A percentile compares a stretch with the other conserved stretches of the same genome.
Conservation (phyloP, 164 flowering plant genomes). For the Brasenia schreberi region DNA sequence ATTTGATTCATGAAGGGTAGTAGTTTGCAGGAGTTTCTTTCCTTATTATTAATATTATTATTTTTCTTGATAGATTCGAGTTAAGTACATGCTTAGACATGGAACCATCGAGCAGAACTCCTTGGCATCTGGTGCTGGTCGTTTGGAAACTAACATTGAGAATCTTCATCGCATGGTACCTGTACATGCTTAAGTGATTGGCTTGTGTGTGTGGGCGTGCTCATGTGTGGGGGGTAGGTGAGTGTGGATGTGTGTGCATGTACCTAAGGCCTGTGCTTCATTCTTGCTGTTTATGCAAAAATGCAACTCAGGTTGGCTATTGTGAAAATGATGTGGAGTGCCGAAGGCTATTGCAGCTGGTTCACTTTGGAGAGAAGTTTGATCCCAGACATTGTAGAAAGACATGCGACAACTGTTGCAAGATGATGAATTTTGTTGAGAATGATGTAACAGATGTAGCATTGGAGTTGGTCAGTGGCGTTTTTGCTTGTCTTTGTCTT, state of each 20-base stretch:
- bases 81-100: slow-evolving; percentile 92
- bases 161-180: slow-evolving; percentile 85
- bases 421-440: slow-evolving; percentile 36
- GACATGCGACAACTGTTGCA: slow-evolving; percentile 88
- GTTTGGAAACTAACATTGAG: slow-evolving; percentile 72
- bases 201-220: neutral
- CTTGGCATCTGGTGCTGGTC: slow-evolving; percentile 30
- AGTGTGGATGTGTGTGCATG: neutral
- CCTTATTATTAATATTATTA: neutral
- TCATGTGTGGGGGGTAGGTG: neutral
- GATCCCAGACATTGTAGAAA: slow-evolving; percentile 48
- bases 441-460: slow-evolving; percentile 72
- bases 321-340: slow-evolving; percentile 97
- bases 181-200: slow-evolving; percentile 4
- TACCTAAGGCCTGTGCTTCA: neutral
- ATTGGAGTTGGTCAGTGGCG: slow-evolving; percentile 57
- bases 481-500: neutral
- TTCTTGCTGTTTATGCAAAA: neutral
- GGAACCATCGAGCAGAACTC: slow-evolving; percentile 69
- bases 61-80: slow-evolving; percentile 50
- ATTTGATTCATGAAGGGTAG: neutral
- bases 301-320: slow-evolving; percentile 62
- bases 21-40: neutral
- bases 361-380: slow-evolving; percentile 94
- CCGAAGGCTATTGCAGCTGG: slow-evolving; percentile 75